Evolutionary conservation across 2,329 filamentous ascomycete species (phyloP), one percentile per base, ranked within the genome.

Genomic region (Sphaerulina musiva): DNA sequence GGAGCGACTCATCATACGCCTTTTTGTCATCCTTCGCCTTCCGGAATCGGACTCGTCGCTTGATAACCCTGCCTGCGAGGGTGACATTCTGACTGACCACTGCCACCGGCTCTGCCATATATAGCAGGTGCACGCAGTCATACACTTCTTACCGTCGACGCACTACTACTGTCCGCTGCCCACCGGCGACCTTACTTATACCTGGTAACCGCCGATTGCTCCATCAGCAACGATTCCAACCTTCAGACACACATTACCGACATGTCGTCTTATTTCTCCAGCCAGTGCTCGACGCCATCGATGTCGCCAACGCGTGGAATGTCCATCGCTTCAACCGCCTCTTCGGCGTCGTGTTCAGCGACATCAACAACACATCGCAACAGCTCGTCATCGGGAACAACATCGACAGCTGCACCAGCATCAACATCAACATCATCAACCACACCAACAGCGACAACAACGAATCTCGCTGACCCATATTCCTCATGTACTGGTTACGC

Each of bases 401-500:
- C 48, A 40, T 39, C 42, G 14, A 51, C 51, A 38, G 41, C 54
- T 23, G 49, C 51, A 8, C 47, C 26, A 29, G 26, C 4, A 29
- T 6, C 51, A 47, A 29, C 41, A 48, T 14, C 34, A 38, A n/a
- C 34, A 38, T 60, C 57, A 6, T 58, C 55, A 17, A 50, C 32
- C 55, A 55, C 49, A 47, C 53, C 52, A 62, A 55, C 48, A 40
- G 42, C 42, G 14, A 51, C 51, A 42, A 46, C 54, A 31, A 52
- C 48, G 8, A 53, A 46, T n/a, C 51, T 56, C 42, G 46, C 59
- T 9, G 55, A 59, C 34, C 58, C 58, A 32, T 62, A 59, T 48
- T 58, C 58, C 36, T 59, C 60, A 6, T 60, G 58, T 40, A 55
- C 53, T 14, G 55, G 57, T 14, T 60, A 56, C 38, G 57, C 52